These are phyloP conservation scores for Terfezia boudieri DNA, from an alignment of 495 filamentous ascomycete species.

Conservation along the genomic window DNA sequence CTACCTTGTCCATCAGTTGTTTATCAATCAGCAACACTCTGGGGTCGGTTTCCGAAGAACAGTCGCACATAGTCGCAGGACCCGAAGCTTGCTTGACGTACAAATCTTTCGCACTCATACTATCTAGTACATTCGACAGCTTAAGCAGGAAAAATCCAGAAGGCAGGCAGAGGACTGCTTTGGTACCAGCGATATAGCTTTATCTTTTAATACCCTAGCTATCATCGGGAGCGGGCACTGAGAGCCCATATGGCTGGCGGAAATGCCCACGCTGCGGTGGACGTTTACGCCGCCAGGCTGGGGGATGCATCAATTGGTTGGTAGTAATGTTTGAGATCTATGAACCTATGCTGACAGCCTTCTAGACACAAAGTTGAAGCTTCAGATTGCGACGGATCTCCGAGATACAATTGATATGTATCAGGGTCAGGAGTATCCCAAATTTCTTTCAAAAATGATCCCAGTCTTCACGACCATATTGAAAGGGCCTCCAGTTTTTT, in stretches of 20 bases:
- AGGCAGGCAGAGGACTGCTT: no score
- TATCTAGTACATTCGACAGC: no score
- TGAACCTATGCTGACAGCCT: constrained; percentile 3
- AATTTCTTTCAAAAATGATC: constrained; percentile 66
- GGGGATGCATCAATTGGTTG: constrained; percentile 37
- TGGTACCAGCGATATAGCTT: no score
- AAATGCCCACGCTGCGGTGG: constrained; percentile 10
- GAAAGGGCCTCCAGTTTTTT: constrained; percentile 71
- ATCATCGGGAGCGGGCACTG: neutral
- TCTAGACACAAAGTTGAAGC: constrained; percentile 38
- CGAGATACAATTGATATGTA: constrained; percentile 46
- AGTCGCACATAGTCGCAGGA: no score
- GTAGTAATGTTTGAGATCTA: constrained; percentile 4
- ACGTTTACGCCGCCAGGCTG: constrained; percentile 37
- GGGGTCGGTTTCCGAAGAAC: no score
- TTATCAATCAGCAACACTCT: no score
- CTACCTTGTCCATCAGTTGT: no score
- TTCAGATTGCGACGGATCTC: constrained; percentile 42
- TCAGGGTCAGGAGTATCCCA: constrained; percentile 29
- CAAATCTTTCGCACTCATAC: no score
- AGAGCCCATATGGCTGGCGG: neutral
- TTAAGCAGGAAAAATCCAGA: no score
- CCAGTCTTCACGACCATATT: constrained; percentile 76
- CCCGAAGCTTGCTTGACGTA: no score
- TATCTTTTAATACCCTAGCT: no score